Evolutionary conservation across 176 grass and related monocot genomes (phyloP), one percentile per base, ranked within the genome.

Genomic region (Luzula sylvatica): DNA sequence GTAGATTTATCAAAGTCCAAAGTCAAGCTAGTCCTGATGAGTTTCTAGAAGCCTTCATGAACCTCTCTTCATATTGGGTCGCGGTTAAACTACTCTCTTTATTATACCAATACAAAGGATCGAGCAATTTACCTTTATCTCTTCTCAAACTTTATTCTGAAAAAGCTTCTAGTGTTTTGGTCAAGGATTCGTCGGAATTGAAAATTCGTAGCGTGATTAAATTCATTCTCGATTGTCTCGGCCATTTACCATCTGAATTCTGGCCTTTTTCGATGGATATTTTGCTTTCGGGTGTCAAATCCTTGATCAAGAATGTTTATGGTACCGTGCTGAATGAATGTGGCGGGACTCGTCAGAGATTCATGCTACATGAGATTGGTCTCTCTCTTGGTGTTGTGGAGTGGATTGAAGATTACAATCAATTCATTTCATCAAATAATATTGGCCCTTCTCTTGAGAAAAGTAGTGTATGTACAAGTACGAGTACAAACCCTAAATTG

Each of bases 351-450:
- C 55, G 60, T 38, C 70, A 96, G 51, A 63, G 75, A 65, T 75
- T 72, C 74, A 96, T 96, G 71, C 84, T 96, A 76, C 90, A 96
- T 79, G 84, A 82, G 67, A 82, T 96, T 89, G 90, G 90, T 43
- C 72, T 96, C 30, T 82, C 84, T 58, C 74, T 79, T 65, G 81
- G 84, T 64, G 26, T 96, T 51, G 32, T 52, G 26, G 90, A 96
- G 67, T 89, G 84, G 90, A 67, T 79, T 52, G 71, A 88, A 54
- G 80, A 96, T 71, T 82, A 69, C 26, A 80, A 43, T 76, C 38
- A 65, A 14, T 89, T 89, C 25, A 73, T 68, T 76, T 77, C 70
- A 56, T 63, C 70, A 67, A 71, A 46, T 38, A 48, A 59, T 56
- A 69, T 42, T 75, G 17, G 65, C 25, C 28, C 61, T 58, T 65